A percentile compares a stretch with the other conserved stretches of the same genome.
Conservation (phyloP, 371 early-diverging fungal genomes). For the Mucor saturninus region DNA sequence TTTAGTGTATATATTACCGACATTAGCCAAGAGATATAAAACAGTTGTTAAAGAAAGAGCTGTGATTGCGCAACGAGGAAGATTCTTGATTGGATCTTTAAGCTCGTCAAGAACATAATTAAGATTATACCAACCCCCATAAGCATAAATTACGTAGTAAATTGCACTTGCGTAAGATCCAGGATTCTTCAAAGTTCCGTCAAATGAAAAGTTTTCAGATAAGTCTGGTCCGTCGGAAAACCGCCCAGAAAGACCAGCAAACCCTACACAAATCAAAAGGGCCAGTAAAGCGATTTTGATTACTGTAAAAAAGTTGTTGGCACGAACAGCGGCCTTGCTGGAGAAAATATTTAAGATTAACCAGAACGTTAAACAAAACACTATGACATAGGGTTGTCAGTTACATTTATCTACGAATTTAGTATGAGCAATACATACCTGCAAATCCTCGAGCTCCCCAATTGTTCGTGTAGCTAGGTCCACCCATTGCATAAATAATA, state of each 20-base stretch:
- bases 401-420: not conserved
- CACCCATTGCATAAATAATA: conserved; percentile 34
- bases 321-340: conserved; percentile 25
- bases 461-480: conserved; percentile 22
- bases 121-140: conserved; percentile 35
- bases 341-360: conserved; percentile 30
- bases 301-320: conserved; percentile 32
- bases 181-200: conserved; percentile 25
- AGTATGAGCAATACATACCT: not conserved
- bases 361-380: conserved; percentile 36
- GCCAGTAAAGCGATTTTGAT: conserved; percentile 27
- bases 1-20: not conserved
- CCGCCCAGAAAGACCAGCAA: conserved; percentile 34
- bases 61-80: conserved; percentile 31
- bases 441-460: conserved; percentile 37
- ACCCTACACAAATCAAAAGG: conserved; percentile 31
- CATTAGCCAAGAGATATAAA: conserved; percentile 28
- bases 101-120: conserved; percentile 35
- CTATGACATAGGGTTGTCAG: conserved; percentile 6
- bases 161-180: conserved; percentile 31
- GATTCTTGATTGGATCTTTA: conserved; percentile 30
- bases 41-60: conserved; percentile 27
- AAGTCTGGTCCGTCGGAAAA: conserved; percentile 27
- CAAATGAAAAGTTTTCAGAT: conserved; percentile 26
- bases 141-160: conserved; percentile 33